Percentiles rank a stretch among this genome's conserved stretches.
These are phyloP conservation scores for Zostera marina DNA, from an alignment of 116 monocot species.

Conservation along the genomic window DNA sequence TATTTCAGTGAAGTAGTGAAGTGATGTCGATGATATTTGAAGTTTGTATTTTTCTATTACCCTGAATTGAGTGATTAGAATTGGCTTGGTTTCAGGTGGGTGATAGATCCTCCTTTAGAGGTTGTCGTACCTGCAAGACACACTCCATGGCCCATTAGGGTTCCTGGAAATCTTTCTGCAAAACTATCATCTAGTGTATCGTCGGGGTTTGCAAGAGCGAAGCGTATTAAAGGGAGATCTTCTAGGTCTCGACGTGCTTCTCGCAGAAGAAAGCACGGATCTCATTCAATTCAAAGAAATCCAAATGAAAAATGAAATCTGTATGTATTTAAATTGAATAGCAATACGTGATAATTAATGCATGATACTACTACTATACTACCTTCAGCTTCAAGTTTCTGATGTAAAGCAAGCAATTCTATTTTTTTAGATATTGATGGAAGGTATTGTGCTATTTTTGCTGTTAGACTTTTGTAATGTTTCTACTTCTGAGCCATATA, in stretches of 20 bases:
- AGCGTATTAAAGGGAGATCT: constrained; percentile 22
- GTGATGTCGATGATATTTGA: neutral
- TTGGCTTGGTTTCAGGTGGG: constrained; percentile 35
- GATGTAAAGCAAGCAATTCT: too few species aligned
- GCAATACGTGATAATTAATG: too few species aligned
- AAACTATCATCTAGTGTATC: constrained; percentile 9
- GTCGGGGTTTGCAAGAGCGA: constrained; percentile 15
- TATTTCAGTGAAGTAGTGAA: neutral
- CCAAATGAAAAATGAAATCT: constrained; percentile 20
- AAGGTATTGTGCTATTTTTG: too few species aligned
- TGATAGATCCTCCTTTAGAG: constrained; percentile 55
- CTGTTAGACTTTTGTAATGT: too few species aligned
- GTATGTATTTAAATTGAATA: too few species aligned
- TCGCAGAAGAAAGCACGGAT: constrained; percentile 37
- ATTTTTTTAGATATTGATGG: too few species aligned
- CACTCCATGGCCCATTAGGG: constrained; percentile 62
- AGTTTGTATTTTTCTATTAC: neutral
- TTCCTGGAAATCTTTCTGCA: constrained; percentile 17
- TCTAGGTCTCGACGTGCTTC: constrained; percentile 37
- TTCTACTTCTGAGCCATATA: too few species aligned
- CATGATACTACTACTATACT: too few species aligned
- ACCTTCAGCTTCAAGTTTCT: too few species aligned
- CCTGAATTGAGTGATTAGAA: neutral
- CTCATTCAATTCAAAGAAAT: constrained; percentile 9
- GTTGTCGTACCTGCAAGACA: constrained; percentile 50